Base-by-base conservation (phyloP, 176 grass and related monocot genomes). In the Lolium perenne region DNA sequence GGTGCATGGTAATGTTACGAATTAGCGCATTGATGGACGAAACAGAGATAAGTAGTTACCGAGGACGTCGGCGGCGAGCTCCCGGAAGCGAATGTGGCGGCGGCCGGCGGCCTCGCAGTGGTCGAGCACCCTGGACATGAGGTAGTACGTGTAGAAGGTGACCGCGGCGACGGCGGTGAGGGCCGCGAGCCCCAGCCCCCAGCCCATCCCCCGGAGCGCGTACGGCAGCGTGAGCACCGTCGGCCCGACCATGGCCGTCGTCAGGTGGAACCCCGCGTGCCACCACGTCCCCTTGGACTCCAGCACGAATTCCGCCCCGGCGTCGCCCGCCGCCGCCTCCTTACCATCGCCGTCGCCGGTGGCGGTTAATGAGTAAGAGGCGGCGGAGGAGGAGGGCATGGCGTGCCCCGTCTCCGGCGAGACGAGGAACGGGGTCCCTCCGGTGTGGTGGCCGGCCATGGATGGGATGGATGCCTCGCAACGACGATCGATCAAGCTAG, bases 231-330 rank as follows among this genome's bases (percentile, higher is more conserved):
- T 95, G n/a, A 97, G 89, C 60, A 93, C 91, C 73, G 95, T 95
- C 2, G 95, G 95, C 1, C 95, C 95, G 4, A 97, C 93, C 63
- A 92, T 95, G 38, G 95, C 95, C 77, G 95, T 95, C 55, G 95
- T 95, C 21, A 95, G 91, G 54, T 97, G 95, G 73, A 97, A 97
- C 53, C 95, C 95, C 1, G 95, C 95, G 81, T 95, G 95, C 89
- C 91, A 97, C 95, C 95, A 95, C 71, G 58, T 92, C 79, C 95
- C 95, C 91, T 97, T 97, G 8, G 95, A 97, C 62, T 97, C 92
- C 78, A 97, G 95, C n/a, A 97, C 95, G 87, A 97, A 97, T 48
- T 74, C 78, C 12, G 95, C 92, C 20, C 95, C 95, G 5, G 92
- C 95, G 64, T 97, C 94, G 76, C 92, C 95, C 14, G 92, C 95